Percentiles rank a stretch among this genome's conserved stretches.
Evolutionary conservation across 768 basidiomycete genomes (phyloP).

Genomic region (Suillus subaureus): DNA sequence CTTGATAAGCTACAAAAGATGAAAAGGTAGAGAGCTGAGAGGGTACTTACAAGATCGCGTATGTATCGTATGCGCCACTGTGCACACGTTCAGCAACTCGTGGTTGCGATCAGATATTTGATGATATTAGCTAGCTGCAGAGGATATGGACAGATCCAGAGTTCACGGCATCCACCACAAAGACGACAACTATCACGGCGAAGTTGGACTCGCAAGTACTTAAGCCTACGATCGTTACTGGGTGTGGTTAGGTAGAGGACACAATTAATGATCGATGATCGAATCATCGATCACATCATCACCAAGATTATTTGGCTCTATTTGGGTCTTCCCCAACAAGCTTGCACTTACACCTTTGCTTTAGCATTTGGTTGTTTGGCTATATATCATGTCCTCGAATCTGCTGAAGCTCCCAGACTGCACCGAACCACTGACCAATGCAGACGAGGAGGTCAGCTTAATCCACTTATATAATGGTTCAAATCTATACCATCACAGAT

Average conservation of each 20-base stretch:
- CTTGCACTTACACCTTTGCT: background rate
- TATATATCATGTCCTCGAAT: constrained; percentile 2
- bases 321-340: background rate
- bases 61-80: background rate
- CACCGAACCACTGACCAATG: constrained; percentile 54
- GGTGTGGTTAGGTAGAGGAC: background rate
- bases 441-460: constrained; percentile 69
- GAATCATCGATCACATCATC: no score
- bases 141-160: background rate
- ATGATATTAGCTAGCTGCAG: background rate
- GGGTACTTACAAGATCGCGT: background rate
- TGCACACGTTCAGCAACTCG: background rate
- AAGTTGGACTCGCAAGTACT: background rate
- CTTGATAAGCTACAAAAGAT: background rate
- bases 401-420: constrained; percentile 40
- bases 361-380: background rate
- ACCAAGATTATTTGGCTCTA: background rate
- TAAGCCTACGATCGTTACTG: background rate
- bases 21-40: background rate
- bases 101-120: background rate
- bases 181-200: background rate
- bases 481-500: constrained; percentile 26
- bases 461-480: background rate
- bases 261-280: background rate
- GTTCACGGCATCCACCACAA: background rate